Evolutionary conservation across 139 green algal genomes (phyloP), one percentile per base, ranked within the genome.

Genomic region (Chlorella vulgaris): DNA sequence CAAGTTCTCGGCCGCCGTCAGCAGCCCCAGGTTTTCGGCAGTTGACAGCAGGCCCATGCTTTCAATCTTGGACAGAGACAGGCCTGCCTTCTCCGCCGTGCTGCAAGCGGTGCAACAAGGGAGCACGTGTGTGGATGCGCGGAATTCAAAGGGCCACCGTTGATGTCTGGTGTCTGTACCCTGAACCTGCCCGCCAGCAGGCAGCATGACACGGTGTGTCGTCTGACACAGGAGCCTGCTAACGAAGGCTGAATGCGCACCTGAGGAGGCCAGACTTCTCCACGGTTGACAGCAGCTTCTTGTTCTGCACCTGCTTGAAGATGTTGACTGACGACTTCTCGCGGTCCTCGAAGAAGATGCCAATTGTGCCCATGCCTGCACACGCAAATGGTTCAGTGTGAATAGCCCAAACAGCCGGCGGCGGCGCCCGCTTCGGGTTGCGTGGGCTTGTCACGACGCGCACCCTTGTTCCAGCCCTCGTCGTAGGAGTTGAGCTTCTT

Each of bases 241-340:
- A n/a, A n/a, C n/a, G n/a, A n/a, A n/a, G n/a, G n/a, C n/a, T n/a
- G n/a, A n/a, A n/a, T n/a, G n/a, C 67, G 26, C 42, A 78, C 65
- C 26, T 86, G 18, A 93, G 91, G 35, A 92, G 80, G 1, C 92
- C 93, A 67, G 91, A 62, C 36, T 94, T 85, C 90, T 97, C 94
- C 82, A 96, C 94, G n/a, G 88, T 90, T 78, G 88, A 93, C 39
- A 93, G 81, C 78, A 98, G 70, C 86, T 96, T 93, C 86, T 96
- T 95, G 43, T 88, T 65, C 88, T 98, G 19, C 39, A 80, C 74
- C 66, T 38, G 63, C 77, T 76, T 68, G 31, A 83, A 82, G 63
- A 83, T 74, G 42, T 87, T 85, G 28, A 89, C 78, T 19, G 74
- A 63, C 1, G 80, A 75, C 63, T 86, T 83, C 50, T 90, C 85